Evolutionary conservation across 805 yeast species (phyloP).

Genomic region (Metahyphopichia silvanorum): DNA sequence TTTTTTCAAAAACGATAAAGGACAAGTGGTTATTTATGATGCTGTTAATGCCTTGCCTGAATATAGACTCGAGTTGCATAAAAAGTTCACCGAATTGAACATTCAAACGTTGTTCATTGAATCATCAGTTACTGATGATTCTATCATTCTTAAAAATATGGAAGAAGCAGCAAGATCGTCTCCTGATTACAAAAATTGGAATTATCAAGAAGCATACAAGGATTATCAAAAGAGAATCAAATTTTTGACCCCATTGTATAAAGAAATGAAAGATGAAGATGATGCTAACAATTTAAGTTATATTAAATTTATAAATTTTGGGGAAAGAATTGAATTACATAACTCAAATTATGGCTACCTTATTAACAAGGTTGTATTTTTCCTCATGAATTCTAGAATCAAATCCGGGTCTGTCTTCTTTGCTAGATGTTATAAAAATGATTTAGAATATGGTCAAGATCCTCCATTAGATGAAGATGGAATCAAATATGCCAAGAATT

Average conservation of each 20-base stretch:
- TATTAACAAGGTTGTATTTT: conserved; percentile 86
- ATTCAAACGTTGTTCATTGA: conserved; percentile 87
- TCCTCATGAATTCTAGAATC: conserved; percentile 85
- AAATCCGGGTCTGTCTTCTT: conserved; percentile 89
- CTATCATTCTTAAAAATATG: conserved; percentile 69
- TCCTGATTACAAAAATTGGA: conserved; percentile 83
- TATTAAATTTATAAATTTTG: conserved; percentile 87
- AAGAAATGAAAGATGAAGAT: conserved; percentile 58
- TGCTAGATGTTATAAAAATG: conserved; percentile 70
- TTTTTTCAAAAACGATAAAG: conserved; percentile 72
- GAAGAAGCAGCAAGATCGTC: conserved; percentile 76
- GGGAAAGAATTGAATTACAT: conserved; percentile 76
- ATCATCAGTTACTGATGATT: conserved; percentile 72
- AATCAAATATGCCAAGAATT: conserved; percentile 55
- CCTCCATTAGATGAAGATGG: conserved; percentile 82
- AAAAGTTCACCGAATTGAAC: conserved; percentile 50
- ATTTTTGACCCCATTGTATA: conserved; percentile 64
- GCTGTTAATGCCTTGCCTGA: conserved; percentile 83
- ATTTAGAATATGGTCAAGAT: conserved; percentile 65
- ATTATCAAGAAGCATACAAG: conserved; percentile 64
- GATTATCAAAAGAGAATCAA: conserved; percentile 76
- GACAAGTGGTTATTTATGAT: conserved; percentile 95
- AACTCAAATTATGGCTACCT: conserved; percentile 84
- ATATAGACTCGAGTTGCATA: conserved; percentile 59
- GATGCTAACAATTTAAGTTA: conserved; percentile 52